phyloP scores from a whole-genome alignment of 2,329 filamentous ascomycete genomes.

The Sarocladium strictum region DNA sequence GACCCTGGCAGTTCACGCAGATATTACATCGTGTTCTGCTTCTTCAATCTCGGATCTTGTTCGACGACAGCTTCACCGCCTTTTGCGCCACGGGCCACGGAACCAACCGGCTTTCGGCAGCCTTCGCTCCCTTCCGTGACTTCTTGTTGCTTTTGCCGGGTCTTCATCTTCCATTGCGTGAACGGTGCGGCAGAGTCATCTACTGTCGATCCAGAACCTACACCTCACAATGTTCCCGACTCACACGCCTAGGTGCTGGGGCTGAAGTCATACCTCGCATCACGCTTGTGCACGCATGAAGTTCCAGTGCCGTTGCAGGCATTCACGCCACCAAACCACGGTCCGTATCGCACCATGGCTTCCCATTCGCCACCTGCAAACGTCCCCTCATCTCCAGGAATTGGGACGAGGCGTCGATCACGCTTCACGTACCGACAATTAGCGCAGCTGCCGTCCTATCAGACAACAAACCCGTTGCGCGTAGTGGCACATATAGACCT shows the following conservation, averaged over 20 bases:
- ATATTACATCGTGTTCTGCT: too few species aligned
- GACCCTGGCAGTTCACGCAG: too few species aligned
- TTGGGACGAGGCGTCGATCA: slow-evolving; percentile 40
- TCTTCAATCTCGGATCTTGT: background rate
- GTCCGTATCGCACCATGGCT: background rate
- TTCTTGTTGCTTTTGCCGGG: background rate
- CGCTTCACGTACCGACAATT: slow-evolving; percentile 83
- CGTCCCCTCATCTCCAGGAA: background rate
- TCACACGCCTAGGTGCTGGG: too few species aligned
- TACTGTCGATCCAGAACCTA: background rate
- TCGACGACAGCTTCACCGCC: background rate
- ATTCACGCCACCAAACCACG: background rate
- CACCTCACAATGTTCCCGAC: background rate
- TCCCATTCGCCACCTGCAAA: background rate
- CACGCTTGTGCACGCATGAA: background rate
- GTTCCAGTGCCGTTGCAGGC: background rate
- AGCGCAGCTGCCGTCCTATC: slow-evolving; percentile 65
- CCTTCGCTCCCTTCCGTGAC: background rate
- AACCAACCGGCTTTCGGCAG: background rate
- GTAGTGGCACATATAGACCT: slow-evolving; percentile 90
- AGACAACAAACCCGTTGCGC: slow-evolving; percentile 69
- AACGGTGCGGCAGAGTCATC: background rate
- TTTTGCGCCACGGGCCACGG: background rate
- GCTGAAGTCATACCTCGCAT: background rate
- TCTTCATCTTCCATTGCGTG: background rate